A percentile compares a stretch with the other conserved stretches of the same genome.
phyloP scores from a whole-genome alignment of 2,329 filamentous ascomycete genomes.

The Fusarium verrucosum region DNA sequence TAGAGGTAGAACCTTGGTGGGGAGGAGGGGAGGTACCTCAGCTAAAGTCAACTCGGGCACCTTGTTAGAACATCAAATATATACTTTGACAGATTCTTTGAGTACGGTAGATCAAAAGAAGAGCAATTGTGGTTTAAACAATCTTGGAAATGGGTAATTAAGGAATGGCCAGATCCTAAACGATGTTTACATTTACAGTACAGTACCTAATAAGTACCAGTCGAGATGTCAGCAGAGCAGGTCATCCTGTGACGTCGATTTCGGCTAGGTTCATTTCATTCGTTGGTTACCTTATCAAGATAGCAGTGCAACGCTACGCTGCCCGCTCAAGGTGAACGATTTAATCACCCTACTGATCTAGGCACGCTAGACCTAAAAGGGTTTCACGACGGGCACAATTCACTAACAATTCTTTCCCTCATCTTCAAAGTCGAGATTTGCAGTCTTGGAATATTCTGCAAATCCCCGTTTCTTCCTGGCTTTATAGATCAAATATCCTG shows the following conservation, averaged over 20 bases:
- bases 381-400: constrained; percentile 17
- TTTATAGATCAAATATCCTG: neutral
- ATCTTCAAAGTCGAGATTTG: constrained; percentile 6
- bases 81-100: too few species aligned
- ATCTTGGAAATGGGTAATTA: neutral
- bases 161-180: too few species aligned
- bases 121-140: neutral
- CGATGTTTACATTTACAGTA: neutral
- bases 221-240: neutral
- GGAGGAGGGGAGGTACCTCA: constrained; percentile 2
- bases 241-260: constrained; percentile 14
- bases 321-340: neutral
- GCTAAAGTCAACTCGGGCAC: neutral
- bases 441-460: neutral
- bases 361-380: constrained; percentile 19
- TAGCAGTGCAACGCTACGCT: constrained; percentile 2
- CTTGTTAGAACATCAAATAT: neutral
- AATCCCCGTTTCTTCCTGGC: neutral
- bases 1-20: constrained; percentile 10
- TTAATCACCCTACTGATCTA: neutral
- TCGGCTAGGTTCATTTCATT: neutral
- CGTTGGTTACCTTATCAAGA: constrained; percentile 5
- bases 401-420: constrained; percentile 29
- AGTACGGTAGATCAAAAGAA: neutral
- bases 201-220: neutral